These are phyloP conservation scores for Vitis hybrid DNA, from an alignment of 177 flowering plant genomes.

Conservation along the genomic window DNA sequence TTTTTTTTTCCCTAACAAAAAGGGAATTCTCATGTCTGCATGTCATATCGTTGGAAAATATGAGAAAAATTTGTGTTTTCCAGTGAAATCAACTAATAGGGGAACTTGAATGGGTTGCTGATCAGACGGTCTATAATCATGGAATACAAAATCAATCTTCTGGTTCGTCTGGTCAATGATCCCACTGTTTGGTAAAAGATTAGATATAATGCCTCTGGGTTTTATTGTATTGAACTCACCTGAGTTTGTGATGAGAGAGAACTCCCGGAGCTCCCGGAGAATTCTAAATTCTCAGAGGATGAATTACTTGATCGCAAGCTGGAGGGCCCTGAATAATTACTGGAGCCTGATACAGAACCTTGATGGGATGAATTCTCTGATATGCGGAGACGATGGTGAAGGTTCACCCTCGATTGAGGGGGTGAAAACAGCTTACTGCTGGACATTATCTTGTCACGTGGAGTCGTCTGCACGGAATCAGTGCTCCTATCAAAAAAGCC, in stretches of 20 bases:
- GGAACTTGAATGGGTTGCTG: too few relatives aligned
- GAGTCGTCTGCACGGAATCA: conserved; percentile 4
- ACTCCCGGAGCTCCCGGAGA: conserved; percentile 15
- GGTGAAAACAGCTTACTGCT: conserved; percentile 8
- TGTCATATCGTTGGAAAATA: too few relatives aligned
- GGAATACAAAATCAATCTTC: neutral
- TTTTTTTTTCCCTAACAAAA: too few relatives aligned
- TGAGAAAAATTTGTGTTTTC: too few relatives aligned
- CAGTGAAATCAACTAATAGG: too few relatives aligned
- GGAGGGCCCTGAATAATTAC: conserved; percentile 17
- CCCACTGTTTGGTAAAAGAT: neutral
- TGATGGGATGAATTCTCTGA: neutral
- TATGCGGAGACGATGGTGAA: conserved; percentile 3
- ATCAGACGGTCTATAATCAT: too few relatives aligned
- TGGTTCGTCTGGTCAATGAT: neutral
- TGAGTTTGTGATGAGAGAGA: conserved; percentile 17
- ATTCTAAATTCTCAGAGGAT: conserved; percentile 22
- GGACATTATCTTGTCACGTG: neutral
- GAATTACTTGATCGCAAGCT: conserved; percentile 24
- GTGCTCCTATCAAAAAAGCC: conserved; percentile 7
- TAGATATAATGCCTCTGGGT: neutral
- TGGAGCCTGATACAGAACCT: conserved; percentile 15
- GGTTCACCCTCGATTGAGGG: neutral
- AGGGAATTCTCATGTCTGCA: too few relatives aligned
- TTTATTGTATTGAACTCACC: conserved; percentile 28